These are phyloP conservation scores for Skeletonema potamos DNA, from an alignment of 108 stramenopile species.

Conservation along the genomic window DNA sequence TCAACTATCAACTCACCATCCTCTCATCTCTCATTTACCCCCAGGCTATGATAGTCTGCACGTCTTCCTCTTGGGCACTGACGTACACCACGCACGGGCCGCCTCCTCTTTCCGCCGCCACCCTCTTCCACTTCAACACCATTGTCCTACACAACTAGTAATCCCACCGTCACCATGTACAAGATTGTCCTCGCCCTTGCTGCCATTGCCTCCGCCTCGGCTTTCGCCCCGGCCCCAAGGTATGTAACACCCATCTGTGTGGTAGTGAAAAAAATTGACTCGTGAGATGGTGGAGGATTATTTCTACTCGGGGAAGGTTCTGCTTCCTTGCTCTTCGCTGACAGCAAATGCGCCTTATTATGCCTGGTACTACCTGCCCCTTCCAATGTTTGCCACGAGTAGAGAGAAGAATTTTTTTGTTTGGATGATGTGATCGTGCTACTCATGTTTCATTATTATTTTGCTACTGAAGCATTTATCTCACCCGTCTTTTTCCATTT, in stretches of 20 bases:
- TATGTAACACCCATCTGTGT: conserved; percentile 23
- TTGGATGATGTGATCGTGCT: neutral
- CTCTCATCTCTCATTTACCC: neutral
- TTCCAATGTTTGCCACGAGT: neutral
- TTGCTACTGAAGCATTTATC: neutral
- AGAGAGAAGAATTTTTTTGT: neutral
- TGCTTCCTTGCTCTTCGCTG: neutral
- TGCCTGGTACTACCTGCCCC: neutral
- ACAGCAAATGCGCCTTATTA: neutral
- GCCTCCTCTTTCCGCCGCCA: neutral
- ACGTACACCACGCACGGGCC: neutral
- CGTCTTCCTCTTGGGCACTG: neutral
- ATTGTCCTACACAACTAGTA: neutral
- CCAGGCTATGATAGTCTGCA: neutral
- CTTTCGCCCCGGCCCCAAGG: conserved; percentile 76
- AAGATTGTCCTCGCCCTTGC: conserved; percentile 67
- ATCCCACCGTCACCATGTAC: conserved; percentile 51
- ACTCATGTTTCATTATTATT: no score
- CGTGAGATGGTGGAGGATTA: neutral
- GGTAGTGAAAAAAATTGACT: no score
- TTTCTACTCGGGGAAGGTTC: neutral
- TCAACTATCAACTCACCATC: neutral
- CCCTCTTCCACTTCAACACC: neutral
- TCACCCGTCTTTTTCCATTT: neutral
- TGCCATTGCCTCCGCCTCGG: conserved; percentile 75